Evolutionary conservation across 2,329 filamentous ascomycete genomes (phyloP).

Genomic region (Clonostachys chloroleuca): DNA sequence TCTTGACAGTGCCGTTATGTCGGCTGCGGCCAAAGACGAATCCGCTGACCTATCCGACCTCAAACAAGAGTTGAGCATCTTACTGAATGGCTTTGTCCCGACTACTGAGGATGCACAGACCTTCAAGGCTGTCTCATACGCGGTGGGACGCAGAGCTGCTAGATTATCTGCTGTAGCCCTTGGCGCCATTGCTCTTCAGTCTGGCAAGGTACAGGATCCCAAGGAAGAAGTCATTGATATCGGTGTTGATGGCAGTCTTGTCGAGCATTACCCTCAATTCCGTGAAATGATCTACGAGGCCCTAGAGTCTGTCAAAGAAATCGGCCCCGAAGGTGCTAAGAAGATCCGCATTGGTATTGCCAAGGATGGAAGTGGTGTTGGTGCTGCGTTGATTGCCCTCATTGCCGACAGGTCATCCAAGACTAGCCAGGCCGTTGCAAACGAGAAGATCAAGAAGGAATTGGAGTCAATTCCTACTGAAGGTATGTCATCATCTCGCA

Average conservation of each 20-base stretch:
- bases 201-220: slow-evolving; percentile 61
- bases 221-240: slow-evolving; percentile 76
- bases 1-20: slow-evolving; percentile 86
- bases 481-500: slow-evolving; percentile 13
- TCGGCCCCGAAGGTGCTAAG: slow-evolving; percentile 75
- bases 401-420: slow-evolving; percentile 70
- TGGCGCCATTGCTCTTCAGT: slow-evolving; percentile 77
- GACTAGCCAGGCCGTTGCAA: slow-evolving; percentile 26
- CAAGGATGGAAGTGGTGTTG: slow-evolving; percentile 83
- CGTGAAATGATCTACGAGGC: slow-evolving; percentile 84
- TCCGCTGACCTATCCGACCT: slow-evolving; percentile 68
- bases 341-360: slow-evolving; percentile 92
- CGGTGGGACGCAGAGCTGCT: slow-evolving; percentile 84
- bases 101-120: slow-evolving; percentile 82
- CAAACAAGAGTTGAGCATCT: slow-evolving; percentile 72
- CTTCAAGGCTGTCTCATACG: slow-evolving; percentile 77
- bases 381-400: slow-evolving; percentile 89
- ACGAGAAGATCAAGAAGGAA: slow-evolving; percentile 28
- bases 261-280: slow-evolving; percentile 95
- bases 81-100: slow-evolving; percentile 71
- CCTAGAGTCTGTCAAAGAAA: slow-evolving; percentile 68
- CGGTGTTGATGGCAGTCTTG: slow-evolving; percentile 89
- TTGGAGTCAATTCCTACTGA: slow-evolving; percentile 20
- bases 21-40: slow-evolving; percentile 77
- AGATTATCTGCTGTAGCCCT: slow-evolving; percentile 85